Evolutionary conservation across 768 basidiomycete genomes (phyloP).

Genomic region (Kondoa subrosea): DNA sequence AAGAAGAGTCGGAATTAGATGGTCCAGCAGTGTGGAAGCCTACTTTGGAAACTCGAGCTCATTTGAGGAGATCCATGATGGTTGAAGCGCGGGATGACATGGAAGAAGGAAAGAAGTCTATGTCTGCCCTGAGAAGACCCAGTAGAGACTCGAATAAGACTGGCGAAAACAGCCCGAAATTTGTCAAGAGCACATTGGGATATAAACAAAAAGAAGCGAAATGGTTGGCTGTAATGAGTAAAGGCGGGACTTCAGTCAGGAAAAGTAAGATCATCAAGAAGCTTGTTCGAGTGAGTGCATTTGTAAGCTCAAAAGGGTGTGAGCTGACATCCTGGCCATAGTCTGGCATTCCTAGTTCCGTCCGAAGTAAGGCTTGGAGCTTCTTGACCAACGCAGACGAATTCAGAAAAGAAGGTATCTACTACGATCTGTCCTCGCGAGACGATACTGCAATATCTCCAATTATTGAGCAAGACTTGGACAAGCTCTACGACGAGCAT

Average conservation of each 20-base stretch:
- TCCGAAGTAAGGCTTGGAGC: not conserved
- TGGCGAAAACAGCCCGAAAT: not conserved
- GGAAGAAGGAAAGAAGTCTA: not conserved
- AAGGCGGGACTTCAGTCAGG: constrained; percentile 5
- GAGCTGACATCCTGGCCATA: too few species aligned
- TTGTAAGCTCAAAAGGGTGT: too few species aligned
- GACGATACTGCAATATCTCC: not conserved
- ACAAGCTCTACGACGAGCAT: not conserved
- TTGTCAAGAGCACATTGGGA: not conserved
- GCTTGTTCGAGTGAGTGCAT: not conserved
- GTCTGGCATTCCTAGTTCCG: not conserved
- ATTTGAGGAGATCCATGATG: not conserved
- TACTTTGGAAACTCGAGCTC: not conserved
- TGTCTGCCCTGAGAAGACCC: not conserved
- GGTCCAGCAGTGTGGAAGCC: not conserved
- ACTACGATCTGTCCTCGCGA: constrained; percentile 12
- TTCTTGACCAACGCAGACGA: constrained; percentile 7
- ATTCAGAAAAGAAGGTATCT: not conserved
- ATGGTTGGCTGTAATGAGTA: constrained; percentile 11
- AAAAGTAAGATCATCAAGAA: not conserved
- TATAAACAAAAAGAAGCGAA: constrained; percentile 5
- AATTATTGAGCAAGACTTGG: constrained; percentile 4
- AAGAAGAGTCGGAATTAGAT: not conserved
- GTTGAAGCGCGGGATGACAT: not conserved
- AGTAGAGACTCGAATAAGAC: not conserved